Evolutionary conservation across 1,284 basidiomycete genomes (phyloP), one percentile per base, ranked within the genome.

Genomic region (Naganishia liquefaciens): DNA sequence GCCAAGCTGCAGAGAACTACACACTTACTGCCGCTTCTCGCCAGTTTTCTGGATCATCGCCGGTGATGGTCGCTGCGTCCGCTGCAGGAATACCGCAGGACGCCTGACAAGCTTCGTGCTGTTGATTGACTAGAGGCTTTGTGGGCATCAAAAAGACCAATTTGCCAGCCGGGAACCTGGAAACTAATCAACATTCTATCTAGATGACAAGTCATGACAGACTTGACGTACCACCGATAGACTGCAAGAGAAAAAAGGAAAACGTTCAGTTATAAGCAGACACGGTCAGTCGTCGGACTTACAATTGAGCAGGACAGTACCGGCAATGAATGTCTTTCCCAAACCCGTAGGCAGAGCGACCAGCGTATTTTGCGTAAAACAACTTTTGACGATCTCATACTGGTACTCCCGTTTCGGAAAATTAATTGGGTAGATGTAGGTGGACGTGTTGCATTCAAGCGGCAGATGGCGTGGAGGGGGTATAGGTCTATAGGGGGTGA

Each of bases 251-350:
- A 10, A 33, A 54, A 15, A 43, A 33, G 17, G 10, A 6, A n/a
- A n/a, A 15, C n/a, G 15, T 5, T 43, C 5, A 23, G 10, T 47
- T 43, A 53, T 6, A 28, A 15, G 7, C 13, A n/a, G 6, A 19
- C 58, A 46, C 23, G 1, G 1, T 33, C 5, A 10, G 19, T 64
- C 1, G 23, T 6, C 39, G 49, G 44, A 77, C 87, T 71, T 73
- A 93, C 91, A 93, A 70, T 93, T 94, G 11, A 93, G 80, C 91
- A 99, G 98, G 23, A 99, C 86, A 0, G 93, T 92, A 1, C 95
- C 94, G 1, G 96, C 96, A 67, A 99, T 90, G 74, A 99, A 99
- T 0, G 96, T 99, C 81, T 99, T 99, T 23, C 96, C 96, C 6
- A 99, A 81, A 66, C 96, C 96, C 0, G 96, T 99, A 0, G 96